Base-by-base conservation (phyloP, 371 early-diverging fungal species). In the Lichtheimia corymbifera region DNA sequence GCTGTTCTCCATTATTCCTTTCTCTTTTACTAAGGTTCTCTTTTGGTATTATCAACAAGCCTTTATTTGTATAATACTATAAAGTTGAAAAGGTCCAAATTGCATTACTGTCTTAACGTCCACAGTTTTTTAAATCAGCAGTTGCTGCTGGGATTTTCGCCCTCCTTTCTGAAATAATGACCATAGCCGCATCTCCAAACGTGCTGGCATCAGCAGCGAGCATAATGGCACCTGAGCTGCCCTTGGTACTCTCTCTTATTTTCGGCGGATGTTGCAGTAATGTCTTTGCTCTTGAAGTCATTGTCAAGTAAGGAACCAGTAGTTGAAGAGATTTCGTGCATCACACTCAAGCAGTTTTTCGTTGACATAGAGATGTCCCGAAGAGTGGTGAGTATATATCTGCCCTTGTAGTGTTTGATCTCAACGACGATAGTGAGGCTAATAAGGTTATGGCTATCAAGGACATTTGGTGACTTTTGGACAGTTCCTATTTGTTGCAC, bases 201-300 rank as follows among this genome's bases (percentile, higher is more conserved):
- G 41, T 64, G 11, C 35, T 43, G 12, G 49, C 58, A 15, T 53
- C 64, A 53, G 18, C 58, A 35, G 40, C 47, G 17, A 69, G 62
- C 17, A 51, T 78, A 18, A 20, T 73, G 20, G 67, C 72, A 11
- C 73, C 76, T 18, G 79, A 79, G 35, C 50, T 79, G 24, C 70
- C 76, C 2, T 44, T 84, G 17, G 87, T 90, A 40, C 62, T 84
- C 7, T 72, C 80, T 4, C 73, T 92, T 53, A 90, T 96, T 61
- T 92, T 94, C 71, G 93, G 93, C 30, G 95, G 96, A 1, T 95
- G 96, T 68, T 95, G 96, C 65, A 88, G 92, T 50, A 94, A 94
- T 64, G 93, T 93, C 15, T 90, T 88, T 80, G 85, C 93, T 4
- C 78, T 95, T 13, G 96, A 95, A 70, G 72, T 87, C 24, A 76